These are phyloP conservation scores for Penicillium pancosmium DNA, from an alignment of 495 filamentous ascomycete genomes.

Conservation along the genomic window DNA sequence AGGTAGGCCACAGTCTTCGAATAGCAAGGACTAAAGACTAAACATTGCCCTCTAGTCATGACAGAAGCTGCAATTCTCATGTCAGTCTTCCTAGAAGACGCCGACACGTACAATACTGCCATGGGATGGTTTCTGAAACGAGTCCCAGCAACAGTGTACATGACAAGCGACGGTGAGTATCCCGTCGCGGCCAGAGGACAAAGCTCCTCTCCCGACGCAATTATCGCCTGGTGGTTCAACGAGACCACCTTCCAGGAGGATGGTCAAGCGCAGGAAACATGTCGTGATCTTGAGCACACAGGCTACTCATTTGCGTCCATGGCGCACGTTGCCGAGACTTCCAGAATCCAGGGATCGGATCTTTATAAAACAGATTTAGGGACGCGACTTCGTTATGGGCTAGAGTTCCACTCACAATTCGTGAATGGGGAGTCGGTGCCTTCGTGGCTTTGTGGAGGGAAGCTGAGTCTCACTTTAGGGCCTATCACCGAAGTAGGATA, in stretches of 20 bases:
- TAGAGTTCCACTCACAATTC: slow-evolving; percentile 28
- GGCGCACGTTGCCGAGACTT: slow-evolving; percentile 29
- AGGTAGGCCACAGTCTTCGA: slow-evolving; percentile 11
- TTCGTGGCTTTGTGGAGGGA: slow-evolving; percentile 23
- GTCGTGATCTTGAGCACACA: slow-evolving; percentile 31
- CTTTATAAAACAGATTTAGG: slow-evolving; percentile 24
- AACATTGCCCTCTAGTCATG: slow-evolving; percentile 20
- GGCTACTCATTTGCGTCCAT: slow-evolving; percentile 30
- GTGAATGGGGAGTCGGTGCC: slow-evolving; percentile 16
- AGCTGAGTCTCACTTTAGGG: slow-evolving; percentile 6
- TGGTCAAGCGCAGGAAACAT: slow-evolving; percentile 32
- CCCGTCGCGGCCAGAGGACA: slow-evolving; percentile 7
- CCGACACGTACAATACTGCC: slow-evolving; percentile 21
- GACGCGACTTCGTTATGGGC: slow-evolving; percentile 20
- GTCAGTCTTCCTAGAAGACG: slow-evolving; percentile 31
- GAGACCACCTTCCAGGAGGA: slow-evolving; percentile 13
- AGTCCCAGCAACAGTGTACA: slow-evolving; percentile 31
- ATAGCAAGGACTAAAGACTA: neutral
- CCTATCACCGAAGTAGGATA: slow-evolving; percentile 30
- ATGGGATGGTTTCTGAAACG: slow-evolving; percentile 27
- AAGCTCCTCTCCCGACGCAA: neutral
- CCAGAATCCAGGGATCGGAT: slow-evolving; percentile 31
- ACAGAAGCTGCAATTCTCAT: slow-evolving; percentile 30
- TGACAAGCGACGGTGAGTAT: slow-evolving; percentile 18
- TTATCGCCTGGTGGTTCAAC: slow-evolving; percentile 17